phyloP scores from a whole-genome alignment of 2,329 filamentous ascomycete species.

The Verticillium klebahnii region DNA sequence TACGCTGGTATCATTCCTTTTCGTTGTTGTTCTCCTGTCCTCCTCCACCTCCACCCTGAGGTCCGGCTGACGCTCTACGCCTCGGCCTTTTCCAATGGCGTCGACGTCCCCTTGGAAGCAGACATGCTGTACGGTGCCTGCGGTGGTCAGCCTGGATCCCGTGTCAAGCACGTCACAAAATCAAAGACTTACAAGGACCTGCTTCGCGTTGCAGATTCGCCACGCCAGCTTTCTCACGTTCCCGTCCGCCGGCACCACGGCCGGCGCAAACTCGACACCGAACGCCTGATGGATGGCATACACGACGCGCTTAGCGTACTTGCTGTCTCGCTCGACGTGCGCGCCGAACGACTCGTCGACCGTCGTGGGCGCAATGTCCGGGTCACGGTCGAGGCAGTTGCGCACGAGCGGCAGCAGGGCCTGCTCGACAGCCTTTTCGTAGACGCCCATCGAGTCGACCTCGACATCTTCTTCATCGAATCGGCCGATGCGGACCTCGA shows the following conservation, averaged over 20 bases:
- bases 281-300: conserved; percentile 97
- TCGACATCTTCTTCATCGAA: conserved; percentile 74
- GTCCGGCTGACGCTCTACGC: neutral
- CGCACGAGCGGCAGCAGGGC: conserved; percentile 77
- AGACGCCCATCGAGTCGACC: conserved; percentile 52
- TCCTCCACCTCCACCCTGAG: neutral
- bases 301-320: conserved; percentile 84
- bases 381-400: conserved; percentile 90
- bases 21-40: neutral
- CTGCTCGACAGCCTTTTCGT: conserved; percentile 67
- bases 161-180: neutral
- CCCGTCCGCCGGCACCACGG: conserved; percentile 88
- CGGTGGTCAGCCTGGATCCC: neutral
- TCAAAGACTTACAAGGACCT: conserved; percentile 68
- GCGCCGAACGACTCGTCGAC: conserved; percentile 80
- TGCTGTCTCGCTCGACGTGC: conserved; percentile 79
- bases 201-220: conserved; percentile 93
- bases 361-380: conserved; percentile 79
- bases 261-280: conserved; percentile 89
- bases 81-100: conserved; percentile 26
- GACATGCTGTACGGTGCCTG: conserved; percentile 72
- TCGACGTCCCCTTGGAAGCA: conserved; percentile 56
- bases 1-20: neutral
- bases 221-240: conserved; percentile 87
- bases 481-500: conserved; percentile 78